Evolutionary conservation across 495 filamentous ascomycete genomes (phyloP), one percentile per base, ranked within the genome.

Genomic region (Penicillium herquei): DNA sequence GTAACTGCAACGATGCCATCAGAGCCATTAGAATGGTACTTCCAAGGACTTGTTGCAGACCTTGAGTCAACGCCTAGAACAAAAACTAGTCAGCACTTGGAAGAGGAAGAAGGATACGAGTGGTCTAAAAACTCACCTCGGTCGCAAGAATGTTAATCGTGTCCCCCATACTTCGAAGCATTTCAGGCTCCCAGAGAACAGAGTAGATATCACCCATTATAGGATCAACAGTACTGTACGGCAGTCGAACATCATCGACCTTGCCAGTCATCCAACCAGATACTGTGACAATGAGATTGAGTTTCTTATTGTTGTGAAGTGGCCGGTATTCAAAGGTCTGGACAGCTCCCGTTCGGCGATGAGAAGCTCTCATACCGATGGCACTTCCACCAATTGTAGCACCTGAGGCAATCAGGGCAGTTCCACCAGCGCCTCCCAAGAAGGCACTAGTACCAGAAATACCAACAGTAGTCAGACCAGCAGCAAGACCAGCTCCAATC

Each of bases 151-250:
- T 97, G 61, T 96, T 96, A 61, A 99, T 98, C 18, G 94, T 99
- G 51, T 91, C 87, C 79, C 94, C 94, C 89, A 96, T 98, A 65
- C 88, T 94, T 44, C 83, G 87, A 58, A 99, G 81, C 92, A 99
- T 96, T 61, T 99, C 94, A 4, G 94, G 95, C 70, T 99, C 94
- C 95, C 95, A 99, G 50, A 93, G 78, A 8, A 99, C 86, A 0
- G 95, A 98, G 72, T 98, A 99, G 17, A 99, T 83, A 74, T 99
- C 94, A 33, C 94, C 94, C 94, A 99, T 98, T 55, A 97, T 84
- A 0, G 94, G 92, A 70, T 98, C 92, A 3, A 99, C 87, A 3
- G 94, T 99, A 73, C 90, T 96, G 70, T 85, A 99, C 12, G 94
- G 94, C 56, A 99, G 69, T 53, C 94, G 88, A 39, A 98, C 92